Evolutionary conservation across 108 stramenopile genomes (phyloP), one percentile per base, ranked within the genome.

Genomic region (Skeletonema costatum): DNA sequence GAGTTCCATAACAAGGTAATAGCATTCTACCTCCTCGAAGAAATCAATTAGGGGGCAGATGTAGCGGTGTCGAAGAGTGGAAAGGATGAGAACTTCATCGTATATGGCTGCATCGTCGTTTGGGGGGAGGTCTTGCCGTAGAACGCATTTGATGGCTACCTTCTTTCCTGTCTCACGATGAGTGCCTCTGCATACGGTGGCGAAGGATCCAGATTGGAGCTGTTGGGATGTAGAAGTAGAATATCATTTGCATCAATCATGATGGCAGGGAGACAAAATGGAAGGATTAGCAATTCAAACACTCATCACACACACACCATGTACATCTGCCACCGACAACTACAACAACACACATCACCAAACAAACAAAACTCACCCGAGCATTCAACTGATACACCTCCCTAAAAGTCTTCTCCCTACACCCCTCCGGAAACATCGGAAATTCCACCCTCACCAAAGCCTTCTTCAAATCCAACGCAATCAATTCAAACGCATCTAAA

Each of bases 1-100:
- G 53, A 94, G 89, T 71, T 96, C 95, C 92, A 96, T 93, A 31
- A 97, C 92, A 31, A 96, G 79, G 70, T 88, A 93, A 74, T 93
- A 92, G 41, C 87, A 89, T 51, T 90, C 89, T 58, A 86, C 85
- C 71, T 92, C 88, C 16, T 93, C 89, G 72, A 98, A 97, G 66
- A 97, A 96, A 75, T 98, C 98, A 75, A 93, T 84, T n/a, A 98
- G 82, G 16, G 92, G 91, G 21, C 95, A 90, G 50, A 98, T 94
- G 80, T 93, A 84, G 17, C 92, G 91, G 72, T 98, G 98, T 51
- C 85, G 76, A 5, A 97, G 81, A 12, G 83, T 75, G 25, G 92
- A 85, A 53, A 97, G 87, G 77, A 98, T 92, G 38, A 88, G 89
- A 21, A 97, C 97, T 88, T 97, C 97, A 62, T 92, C 89, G 78